Evolutionary conservation across 257 asterid species (phyloP), one percentile per base, ranked within the genome.

Genomic region (Cruciata laevipes): DNA sequence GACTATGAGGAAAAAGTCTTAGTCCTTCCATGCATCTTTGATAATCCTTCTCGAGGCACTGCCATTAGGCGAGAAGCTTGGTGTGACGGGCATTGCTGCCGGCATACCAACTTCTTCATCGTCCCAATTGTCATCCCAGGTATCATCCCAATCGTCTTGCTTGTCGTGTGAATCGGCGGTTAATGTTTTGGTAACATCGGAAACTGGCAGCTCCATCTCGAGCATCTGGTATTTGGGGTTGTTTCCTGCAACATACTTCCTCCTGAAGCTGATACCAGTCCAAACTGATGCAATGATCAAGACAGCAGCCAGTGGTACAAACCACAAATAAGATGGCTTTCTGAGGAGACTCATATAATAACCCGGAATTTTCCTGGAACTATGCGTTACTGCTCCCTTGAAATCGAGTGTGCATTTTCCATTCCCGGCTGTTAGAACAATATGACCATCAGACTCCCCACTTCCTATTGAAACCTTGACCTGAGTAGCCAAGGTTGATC

Each of bases 1-100:
- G 30, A 27, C 30, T 37, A 51, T 4, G 40, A 53, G 12, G 17
- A 71, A 20, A 32, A 31, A 27, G 56, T 61, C 32, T 74, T 85
- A 86, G 74, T 90, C 96, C 75, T 90, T 90, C 96, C 97, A 83
- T 57, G 86, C 85, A 38, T 82, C 96, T 79, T 90, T 88, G 72
- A 56, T 77, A 11, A 74, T 37, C 81, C 86, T 77, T 79, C 89
- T 79, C 13, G 95, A 57, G 52, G 91, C 76, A 3, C 82, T 69
- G 68, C 86, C 83, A 77, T 75, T 74, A 52, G 90, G 73, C 12
- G 95, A 83, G 63, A 76, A 60, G 71, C 82, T 88, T 1, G 96
- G 91, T 70, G 93, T 86, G 63, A 85, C 62, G 1, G 92, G 96
- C 77, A 84, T 33, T 0, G 88, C 70, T 7, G 89, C 82, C 11